Evolutionary conservation across 208 protist genomes (phyloP), one percentile per base, ranked within the genome.

Genomic region (Leishmania turanica): DNA sequence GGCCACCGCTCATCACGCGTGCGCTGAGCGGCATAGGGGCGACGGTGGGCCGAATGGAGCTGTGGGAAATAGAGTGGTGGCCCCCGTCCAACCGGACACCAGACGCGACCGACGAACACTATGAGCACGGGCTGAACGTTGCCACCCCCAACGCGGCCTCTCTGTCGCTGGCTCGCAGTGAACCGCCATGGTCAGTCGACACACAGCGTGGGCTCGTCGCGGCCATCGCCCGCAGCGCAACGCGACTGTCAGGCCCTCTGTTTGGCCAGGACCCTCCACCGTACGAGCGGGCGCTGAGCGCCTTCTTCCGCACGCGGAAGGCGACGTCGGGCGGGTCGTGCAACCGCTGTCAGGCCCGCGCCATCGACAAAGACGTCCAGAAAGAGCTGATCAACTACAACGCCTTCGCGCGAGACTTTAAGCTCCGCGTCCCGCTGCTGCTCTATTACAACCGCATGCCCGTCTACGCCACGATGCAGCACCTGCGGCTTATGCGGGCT

Each of bases 361-460:
- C 53, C 45, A 74, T 81, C 34, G 71, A 80, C 54, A 65, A 81
- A 9, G 62, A 81, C 51, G 62, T 81, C 51, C 76, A 37, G 27
- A 19, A 15, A 6, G 77, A 85, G 64, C 77, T 75, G 21, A 37
- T 45, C 19, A 58, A 78, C 54, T 89, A 85, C 77, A 65, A 80
- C 9, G 73, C 42, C 58, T 81, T 85, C 53, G 42, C 74, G 56
- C 82, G 72, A 9, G 53, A 71, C 51, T 72, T 69, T 60, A 74
- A 85, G 53, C 82, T 85, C 37, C 82, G 82, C 13, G 77, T 85
- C 11, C 82, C 82, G 37, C 34, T 80, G 76, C 76, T 85, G 31
- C 77, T 85, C 27, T 85, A 81, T 47, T 85, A 85, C 64, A 85
- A 89, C 62, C 86, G 86, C 40, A 40, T 89, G 56, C 78, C 76